Percentiles rank a stretch among this genome's conserved stretches.
Evolutionary conservation across 495 filamentous ascomycete genomes (phyloP).

Genomic region (Xylaria intraflava): DNA sequence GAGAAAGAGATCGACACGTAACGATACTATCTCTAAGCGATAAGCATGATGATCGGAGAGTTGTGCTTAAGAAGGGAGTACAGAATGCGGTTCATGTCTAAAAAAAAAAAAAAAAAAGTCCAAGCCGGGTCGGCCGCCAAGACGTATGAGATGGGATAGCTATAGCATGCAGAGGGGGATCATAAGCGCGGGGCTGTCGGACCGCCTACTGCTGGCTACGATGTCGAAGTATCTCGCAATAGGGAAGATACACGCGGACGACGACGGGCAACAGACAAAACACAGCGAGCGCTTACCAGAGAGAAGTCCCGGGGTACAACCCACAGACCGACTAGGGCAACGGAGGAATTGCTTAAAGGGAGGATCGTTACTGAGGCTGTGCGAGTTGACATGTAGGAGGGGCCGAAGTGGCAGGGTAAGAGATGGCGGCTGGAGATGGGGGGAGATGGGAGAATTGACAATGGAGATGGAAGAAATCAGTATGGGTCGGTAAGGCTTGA

Average conservation of each 20-base stretch:
- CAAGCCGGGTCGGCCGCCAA: constrained; percentile 1
- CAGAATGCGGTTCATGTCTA: background rate
- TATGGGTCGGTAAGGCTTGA: constrained; percentile 5
- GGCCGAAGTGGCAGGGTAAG: background rate
- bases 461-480: background rate
- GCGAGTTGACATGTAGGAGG: background rate
- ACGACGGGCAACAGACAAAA: background rate
- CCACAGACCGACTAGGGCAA: constrained; percentile 1
- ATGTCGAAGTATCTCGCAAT: background rate
- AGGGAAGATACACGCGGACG: background rate
- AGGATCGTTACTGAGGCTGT: constrained; percentile 7
- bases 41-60: background rate
- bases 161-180: background rate
- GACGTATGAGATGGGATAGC: background rate
- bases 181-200: constrained; percentile 8
- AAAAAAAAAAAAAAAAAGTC: background rate
- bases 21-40: background rate
- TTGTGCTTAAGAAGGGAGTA: background rate
- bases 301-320: background rate
- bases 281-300: background rate
- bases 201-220: background rate
- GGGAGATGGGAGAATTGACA: background rate
- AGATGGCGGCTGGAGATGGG: background rate
- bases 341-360: constrained; percentile 10
- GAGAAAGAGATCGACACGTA: constrained; percentile 1